Evolutionary conservation across 164 flowering plant species (phyloP), one percentile per base, ranked within the genome.

Genomic region (Liquidambar formosana): DNA sequence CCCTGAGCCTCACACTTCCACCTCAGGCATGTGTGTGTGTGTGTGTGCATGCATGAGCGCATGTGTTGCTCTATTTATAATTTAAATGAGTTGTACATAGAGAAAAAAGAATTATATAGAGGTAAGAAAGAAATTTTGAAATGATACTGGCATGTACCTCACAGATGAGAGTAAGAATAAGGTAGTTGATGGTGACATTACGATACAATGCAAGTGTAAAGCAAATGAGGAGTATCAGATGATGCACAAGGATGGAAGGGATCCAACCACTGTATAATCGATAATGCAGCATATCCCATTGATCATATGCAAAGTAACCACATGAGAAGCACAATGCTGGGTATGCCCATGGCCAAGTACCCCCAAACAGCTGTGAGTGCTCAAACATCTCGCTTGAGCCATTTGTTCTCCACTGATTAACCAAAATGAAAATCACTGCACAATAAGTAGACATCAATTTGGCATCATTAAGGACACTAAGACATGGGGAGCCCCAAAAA

Each of bases 291-390:
- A 93, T 93, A 77, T 95, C 97, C 96, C 79, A 86, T 64, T 95
- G 99, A 76, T 93, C 97, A 78, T 95, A 93, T 16, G 97, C 99
- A 72, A 95, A 95, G 79, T 93, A 95, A 57, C 99, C 99, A 71
- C 89, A 88, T 27, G 97, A 95, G 79, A 95, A 88, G 76, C 96
- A 89, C 73, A 95, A 77, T 23, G 93, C 93, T 6, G 82, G 67
- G 69, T 87, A 89, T 56, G 97, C 94, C 78, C 89, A 89, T 0
- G 84, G 78, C 97, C 97, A 95, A 19, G 86, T 81, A 59, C 68
- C 80, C 22, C 81, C 85, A 77, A 91, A 76, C 73, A 93, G 77
- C 75, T 89, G 89, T 16, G 86, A 77, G 69, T 95, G 99, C 77
- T 93, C 94, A 81, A 95, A 91, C 89, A 88, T 91, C 67, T 72